phyloP scores from a whole-genome alignment of 2,329 filamentous ascomycete genomes.

The Cordyceps tenuipes region DNA sequence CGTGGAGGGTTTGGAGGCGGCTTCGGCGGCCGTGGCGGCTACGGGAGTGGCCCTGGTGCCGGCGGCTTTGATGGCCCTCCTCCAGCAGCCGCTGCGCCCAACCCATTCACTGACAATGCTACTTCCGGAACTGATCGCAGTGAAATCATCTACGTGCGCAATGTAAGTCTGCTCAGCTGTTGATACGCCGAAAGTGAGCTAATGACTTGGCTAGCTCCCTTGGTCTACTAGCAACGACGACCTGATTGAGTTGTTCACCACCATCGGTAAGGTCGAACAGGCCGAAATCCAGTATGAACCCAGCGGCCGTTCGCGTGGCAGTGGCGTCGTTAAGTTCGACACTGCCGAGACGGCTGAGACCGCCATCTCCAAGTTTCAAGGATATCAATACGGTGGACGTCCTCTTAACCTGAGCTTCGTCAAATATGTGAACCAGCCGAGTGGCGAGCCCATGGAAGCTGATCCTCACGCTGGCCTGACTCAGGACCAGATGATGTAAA shows the following conservation, averaged over 20 bases:
- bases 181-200: neutral
- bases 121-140: conserved; percentile 77
- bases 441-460: conserved; percentile 72
- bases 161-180: conserved; percentile 55
- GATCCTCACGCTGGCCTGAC: conserved; percentile 68
- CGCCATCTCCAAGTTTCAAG: conserved; percentile 92
- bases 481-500: conserved; percentile 97
- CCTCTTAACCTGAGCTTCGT: conserved; percentile 90
- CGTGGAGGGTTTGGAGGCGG: conserved; percentile 43
- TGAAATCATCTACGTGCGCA: conserved; percentile 88
- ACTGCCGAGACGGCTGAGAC: conserved; percentile 77
- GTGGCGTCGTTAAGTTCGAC: conserved; percentile 94
- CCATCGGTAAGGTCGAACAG: conserved; percentile 94
- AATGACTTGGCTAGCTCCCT: conserved; percentile 55
- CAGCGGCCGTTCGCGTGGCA: conserved; percentile 88
- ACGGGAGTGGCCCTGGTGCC: conserved; percentile 28
- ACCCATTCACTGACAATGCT: conserved; percentile 90
- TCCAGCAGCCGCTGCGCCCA: conserved; percentile 52
- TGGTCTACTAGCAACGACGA: conserved; percentile 99
- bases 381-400: conserved; percentile 93
- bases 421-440: conserved; percentile 72
- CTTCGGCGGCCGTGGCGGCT: conserved; percentile 44
- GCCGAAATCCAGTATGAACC: conserved; percentile 99
- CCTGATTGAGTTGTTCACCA: conserved; percentile 90
- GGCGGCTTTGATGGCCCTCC: conserved; percentile 41